These are phyloP conservation scores for Lanmaoa pseudosensibilis DNA, from an alignment of 768 basidiomycete genomes.

Conservation along the genomic window DNA sequence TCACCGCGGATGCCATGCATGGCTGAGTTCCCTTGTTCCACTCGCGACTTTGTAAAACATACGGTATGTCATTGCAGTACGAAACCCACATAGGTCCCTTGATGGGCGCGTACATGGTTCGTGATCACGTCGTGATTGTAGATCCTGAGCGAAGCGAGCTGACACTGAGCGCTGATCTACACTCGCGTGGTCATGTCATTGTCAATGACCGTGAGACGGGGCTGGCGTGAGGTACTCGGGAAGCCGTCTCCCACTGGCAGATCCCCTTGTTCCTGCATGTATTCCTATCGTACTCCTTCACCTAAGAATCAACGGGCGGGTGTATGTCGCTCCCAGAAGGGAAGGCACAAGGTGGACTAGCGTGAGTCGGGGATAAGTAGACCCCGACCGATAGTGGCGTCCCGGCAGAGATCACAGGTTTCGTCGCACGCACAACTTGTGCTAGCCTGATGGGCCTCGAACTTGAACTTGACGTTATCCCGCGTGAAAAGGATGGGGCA, in stretches of 20 bases:
- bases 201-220: conserved; percentile 3
- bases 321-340: background rate
- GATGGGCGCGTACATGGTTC: conserved; percentile 6
- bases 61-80: background rate
- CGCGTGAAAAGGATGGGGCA: background rate
- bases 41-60: background rate
- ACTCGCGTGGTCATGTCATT: conserved; percentile 7
- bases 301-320: background rate
- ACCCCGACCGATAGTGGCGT: background rate
- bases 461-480: no score
- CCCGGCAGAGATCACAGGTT: background rate
- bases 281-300: background rate
- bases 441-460: no score
- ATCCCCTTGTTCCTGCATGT: background rate
- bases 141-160: conserved; percentile 1
- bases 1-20: background rate
- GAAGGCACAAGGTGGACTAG: no score
- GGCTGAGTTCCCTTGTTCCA: background rate
- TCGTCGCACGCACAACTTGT: background rate
- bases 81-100: background rate
- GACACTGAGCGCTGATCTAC: conserved; percentile 12
- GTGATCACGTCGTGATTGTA: background rate
- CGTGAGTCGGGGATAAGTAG: background rate
- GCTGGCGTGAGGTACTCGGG: no score
- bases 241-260: no score